These are phyloP conservation scores for Biancaea sappan DNA, from an alignment of 306 rosid genomes.

Conservation along the genomic window DNA sequence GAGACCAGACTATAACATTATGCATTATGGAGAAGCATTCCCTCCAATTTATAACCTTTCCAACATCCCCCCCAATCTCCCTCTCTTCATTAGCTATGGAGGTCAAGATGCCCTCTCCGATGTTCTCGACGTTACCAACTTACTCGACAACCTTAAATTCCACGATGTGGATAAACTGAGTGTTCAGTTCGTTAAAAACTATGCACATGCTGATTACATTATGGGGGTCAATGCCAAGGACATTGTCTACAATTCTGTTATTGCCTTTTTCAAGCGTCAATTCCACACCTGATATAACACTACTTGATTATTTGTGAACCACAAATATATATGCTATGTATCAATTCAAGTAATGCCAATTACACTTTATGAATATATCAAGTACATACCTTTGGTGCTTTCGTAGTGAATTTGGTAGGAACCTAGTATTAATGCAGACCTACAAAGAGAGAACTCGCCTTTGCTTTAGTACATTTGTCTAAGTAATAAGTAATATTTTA, in stretches of 20 bases:
- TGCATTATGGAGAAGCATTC: conserved; percentile 57
- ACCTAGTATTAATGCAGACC: no score
- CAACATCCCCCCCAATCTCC: conserved; percentile 70
- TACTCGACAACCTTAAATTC: conserved; percentile 62
- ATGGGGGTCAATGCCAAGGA: conserved; percentile 82
- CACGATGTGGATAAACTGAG: conserved; percentile 67
- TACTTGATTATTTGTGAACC: no score
- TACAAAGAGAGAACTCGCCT: no score
- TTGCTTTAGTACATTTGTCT: no score
- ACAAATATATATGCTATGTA: no score
- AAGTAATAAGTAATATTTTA: no score
- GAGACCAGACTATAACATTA: conserved; percentile 43
- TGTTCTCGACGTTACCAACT: conserved; percentile 51
- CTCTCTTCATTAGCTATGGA: conserved; percentile 87
- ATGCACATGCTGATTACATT: conserved; percentile 77
- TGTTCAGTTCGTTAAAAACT: conserved; percentile 60
- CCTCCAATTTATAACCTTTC: conserved; percentile 87
- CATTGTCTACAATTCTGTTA: conserved; percentile 52
- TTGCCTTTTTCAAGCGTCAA: conserved; percentile 63
- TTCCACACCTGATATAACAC: conserved; percentile 30
- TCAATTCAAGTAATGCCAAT: no score
- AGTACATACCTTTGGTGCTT: no score
- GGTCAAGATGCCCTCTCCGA: conserved; percentile 82
- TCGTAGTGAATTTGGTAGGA: no score
- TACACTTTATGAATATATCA: no score